These are phyloP conservation scores for Dovyalis caffra DNA, from an alignment of 345 rosid species.

Conservation along the genomic window DNA sequence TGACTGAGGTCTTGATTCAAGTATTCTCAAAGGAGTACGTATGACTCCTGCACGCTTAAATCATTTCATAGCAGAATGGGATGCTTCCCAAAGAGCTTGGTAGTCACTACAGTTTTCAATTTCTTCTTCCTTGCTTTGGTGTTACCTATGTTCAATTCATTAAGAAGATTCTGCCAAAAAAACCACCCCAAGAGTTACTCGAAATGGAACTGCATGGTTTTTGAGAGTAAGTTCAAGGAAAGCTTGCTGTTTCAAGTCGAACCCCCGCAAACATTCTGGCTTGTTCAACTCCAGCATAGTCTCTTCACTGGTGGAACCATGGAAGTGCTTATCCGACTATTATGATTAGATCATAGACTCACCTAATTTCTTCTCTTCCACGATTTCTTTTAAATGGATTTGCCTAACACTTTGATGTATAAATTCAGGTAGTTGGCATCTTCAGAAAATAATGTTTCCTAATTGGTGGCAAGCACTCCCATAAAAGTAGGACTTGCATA, in stretches of 20 bases:
- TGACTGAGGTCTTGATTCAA: conserved; percentile 14
- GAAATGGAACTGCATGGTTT: not conserved
- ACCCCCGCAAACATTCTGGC: not conserved
- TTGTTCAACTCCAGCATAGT: conserved; percentile 2
- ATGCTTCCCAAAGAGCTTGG: not conserved
- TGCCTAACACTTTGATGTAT: not conserved
- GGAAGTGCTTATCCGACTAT: not conserved
- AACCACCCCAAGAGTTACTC: too few species aligned
- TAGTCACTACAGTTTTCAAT: not conserved
- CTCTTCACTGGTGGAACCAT: too few species aligned
- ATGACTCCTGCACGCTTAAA: not conserved
- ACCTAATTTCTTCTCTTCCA: not conserved
- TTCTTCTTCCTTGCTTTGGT: not conserved
- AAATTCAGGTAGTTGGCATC: not conserved
- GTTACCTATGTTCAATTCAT: not conserved
- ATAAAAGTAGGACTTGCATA: not conserved
- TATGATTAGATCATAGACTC: not conserved
- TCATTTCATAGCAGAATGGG: not conserved
- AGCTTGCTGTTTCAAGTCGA: not conserved
- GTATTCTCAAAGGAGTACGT: not conserved
- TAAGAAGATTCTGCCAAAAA: not conserved
- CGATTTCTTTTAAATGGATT: not conserved
- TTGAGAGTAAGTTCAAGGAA: not conserved
- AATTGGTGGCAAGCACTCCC: not conserved
- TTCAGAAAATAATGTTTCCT: not conserved